phyloP scores from a whole-genome alignment of 139 green algal species.

The Klebsormidium nitens region DNA sequence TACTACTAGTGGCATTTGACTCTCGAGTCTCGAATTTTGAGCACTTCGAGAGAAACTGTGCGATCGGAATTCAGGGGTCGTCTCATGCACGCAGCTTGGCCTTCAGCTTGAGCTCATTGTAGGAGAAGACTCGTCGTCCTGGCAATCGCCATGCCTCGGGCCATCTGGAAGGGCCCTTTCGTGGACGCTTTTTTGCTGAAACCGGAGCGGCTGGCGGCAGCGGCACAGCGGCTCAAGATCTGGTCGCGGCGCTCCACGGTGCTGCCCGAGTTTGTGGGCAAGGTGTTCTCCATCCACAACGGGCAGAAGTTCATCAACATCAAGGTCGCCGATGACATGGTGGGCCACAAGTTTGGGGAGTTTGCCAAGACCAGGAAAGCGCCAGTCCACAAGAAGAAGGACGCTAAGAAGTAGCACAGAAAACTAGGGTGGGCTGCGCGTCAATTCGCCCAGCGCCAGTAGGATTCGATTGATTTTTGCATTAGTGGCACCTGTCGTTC shows the following conservation, averaged over 20 bases:
- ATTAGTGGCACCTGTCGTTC: too few species aligned
- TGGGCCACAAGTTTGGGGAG: conserved; percentile 48
- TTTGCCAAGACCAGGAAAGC: conserved; percentile 41
- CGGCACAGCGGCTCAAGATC: conserved; percentile 5
- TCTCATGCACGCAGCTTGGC: too few species aligned
- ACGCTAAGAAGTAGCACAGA: too few species aligned
- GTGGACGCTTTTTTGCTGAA: neutral
- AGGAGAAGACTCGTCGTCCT: too few species aligned
- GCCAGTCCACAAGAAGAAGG: conserved; percentile 26
- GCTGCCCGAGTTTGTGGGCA: conserved; percentile 35
- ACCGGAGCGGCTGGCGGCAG: neutral
- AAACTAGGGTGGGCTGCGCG: too few species aligned
- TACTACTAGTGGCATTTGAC: too few species aligned
- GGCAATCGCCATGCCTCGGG: conserved; percentile 10
- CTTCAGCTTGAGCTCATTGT: too few species aligned
- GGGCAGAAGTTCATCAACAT: conserved; percentile 37
- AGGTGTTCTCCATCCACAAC: conserved; percentile 32
- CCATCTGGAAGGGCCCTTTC: conserved; percentile 4
- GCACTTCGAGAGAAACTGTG: too few species aligned
- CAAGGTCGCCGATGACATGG: conserved; percentile 40
- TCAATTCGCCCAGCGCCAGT: too few species aligned
- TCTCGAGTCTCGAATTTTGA: too few species aligned
- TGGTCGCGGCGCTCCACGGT: conserved; percentile 42
- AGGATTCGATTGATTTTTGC: too few species aligned
- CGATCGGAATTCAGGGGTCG: too few species aligned